phyloP scores from a whole-genome alignment of 2,329 filamentous ascomycete genomes.

The Alternaria burnsii region DNA sequence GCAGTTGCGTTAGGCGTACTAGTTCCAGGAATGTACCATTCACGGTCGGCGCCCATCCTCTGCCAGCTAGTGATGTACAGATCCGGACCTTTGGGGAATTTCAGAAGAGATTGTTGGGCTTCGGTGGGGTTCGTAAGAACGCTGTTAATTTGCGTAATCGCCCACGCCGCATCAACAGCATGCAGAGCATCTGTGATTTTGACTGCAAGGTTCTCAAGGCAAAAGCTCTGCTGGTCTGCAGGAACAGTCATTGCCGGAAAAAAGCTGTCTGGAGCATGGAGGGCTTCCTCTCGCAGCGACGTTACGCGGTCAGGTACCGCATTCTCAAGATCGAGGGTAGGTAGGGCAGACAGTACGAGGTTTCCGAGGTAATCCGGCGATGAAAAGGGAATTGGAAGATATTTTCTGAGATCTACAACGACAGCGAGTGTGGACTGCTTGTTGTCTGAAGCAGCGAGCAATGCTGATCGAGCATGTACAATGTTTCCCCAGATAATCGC shows the following conservation, averaged over 20 bases:
- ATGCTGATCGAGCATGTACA: slow-evolving; percentile 1
- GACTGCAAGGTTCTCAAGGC: background rate
- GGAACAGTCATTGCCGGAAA: background rate
- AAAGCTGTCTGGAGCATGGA: background rate
- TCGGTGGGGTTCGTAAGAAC: background rate
- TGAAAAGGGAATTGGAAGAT: background rate
- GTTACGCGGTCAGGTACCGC: background rate
- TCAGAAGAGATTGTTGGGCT: background rate
- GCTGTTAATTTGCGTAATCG: background rate
- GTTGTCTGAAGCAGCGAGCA: background rate
- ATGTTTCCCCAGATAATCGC: slow-evolving; percentile 11
- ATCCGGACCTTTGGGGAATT: slow-evolving; percentile 32
- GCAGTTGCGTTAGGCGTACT: slow-evolving; percentile 19
- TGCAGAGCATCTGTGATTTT: slow-evolving; percentile 6
- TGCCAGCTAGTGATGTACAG: slow-evolving; percentile 42
- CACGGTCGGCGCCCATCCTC: slow-evolving; percentile 30
- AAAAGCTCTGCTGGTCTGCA: background rate
- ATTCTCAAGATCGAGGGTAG: background rate
- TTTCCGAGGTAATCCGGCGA: slow-evolving; percentile 11
- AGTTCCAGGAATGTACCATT: slow-evolving; percentile 38
- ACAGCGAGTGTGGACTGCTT: slow-evolving; percentile 9
- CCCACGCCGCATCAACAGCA: slow-evolving; percentile 1
- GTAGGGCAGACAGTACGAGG: background rate
- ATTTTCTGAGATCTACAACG: slow-evolving; percentile 6
- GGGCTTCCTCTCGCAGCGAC: background rate